Evolutionary conservation across 371 early-diverging fungal species (phyloP), one percentile per base, ranked within the genome.

Genomic region (Mucor piriformis): DNA sequence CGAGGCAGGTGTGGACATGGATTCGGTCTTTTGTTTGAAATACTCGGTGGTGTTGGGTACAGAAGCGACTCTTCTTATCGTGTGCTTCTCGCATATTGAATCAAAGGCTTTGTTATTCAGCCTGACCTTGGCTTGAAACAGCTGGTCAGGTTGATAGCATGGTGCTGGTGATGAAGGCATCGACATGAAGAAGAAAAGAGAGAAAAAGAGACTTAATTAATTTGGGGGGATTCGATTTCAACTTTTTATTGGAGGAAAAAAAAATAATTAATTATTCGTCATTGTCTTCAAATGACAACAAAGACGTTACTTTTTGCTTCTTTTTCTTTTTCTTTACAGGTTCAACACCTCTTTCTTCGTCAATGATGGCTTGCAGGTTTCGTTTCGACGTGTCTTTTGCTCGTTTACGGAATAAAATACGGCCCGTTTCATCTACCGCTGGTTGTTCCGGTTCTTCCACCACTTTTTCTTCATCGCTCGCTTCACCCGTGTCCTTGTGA

Each of bases 41-140:
- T 69, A 54, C 6, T 77, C 74, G 25, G 38, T 37, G 24, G 76
- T 69, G 63, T 78, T 80, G 13, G 84, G 85, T 8, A 76, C 77
- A 13, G 84, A 84, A 29, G 79, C 74, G 10, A 76, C 78, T 64
- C 82, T 71, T 58, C 81, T 43, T 34, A 66, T 18, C 2, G 16
- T 29, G 8, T 40, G 40, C 4, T 21, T 42, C 13, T n/a, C n/a
- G n/a, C n/a, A 23, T 16, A 15, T 55, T 29, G 29, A 29, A 29
- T 29, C 54, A 3, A 54, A 24, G 12, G 59, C 44, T 44, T 38
- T 51, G 6, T 56, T 59, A 16, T 29, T 53, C 20, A 57, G 8
- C 23, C 46, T 61, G 12, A 61, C 25, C 49, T 53, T 66, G 15
- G 50, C 18, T 54, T 53, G 47, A 13, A 46, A 52, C 32, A 47